These are phyloP conservation scores for Hypoxylon sp. DNA, from an alignment of 2,329 filamentous ascomycete genomes.

Conservation along the genomic window DNA sequence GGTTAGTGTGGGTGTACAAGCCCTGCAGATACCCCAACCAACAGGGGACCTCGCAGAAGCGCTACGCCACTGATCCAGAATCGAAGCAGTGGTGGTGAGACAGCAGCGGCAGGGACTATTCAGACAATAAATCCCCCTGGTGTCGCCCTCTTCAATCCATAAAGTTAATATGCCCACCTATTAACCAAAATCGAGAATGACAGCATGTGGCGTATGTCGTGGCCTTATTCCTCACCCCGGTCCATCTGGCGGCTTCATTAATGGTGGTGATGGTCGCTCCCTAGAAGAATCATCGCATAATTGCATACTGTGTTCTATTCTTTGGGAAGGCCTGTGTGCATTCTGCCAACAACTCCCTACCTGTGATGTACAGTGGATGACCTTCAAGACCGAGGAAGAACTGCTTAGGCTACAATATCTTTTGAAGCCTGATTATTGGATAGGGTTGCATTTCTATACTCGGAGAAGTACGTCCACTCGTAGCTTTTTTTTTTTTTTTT, in stretches of 20 bases:
- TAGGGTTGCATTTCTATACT: slow-evolving; percentile 9
- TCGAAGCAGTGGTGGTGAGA: not conserved
- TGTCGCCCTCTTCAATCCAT: not conserved
- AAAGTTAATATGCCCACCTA: not conserved
- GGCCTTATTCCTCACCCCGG: slow-evolving; percentile 1
- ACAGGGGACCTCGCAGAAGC: slow-evolving; percentile 2
- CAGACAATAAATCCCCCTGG: not conserved
- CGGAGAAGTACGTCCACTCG: not conserved
- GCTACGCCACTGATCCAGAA: not conserved
- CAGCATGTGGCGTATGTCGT: slow-evolving; percentile 3
- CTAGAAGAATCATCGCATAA: slow-evolving; percentile 7
- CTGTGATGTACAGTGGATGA: not conserved
- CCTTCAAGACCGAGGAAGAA: not conserved
- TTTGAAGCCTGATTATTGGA: not conserved
- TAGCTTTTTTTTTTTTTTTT: no score
- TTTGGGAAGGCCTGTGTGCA: slow-evolving; percentile 11
- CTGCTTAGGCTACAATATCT: slow-evolving; percentile 7
- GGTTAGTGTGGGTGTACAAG: not conserved
- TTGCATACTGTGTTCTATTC: slow-evolving; percentile 13
- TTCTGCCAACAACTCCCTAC: not conserved
- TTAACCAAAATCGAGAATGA: not conserved
- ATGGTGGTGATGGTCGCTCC: not conserved
- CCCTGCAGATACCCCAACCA: slow-evolving; percentile 1
- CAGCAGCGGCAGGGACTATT: not conserved
- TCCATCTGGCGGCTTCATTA: not conserved